Evolutionary conservation across 108 stramenopile genomes (phyloP), one percentile per base, ranked within the genome.

Genomic region (Cyclotella sp.): DNA sequence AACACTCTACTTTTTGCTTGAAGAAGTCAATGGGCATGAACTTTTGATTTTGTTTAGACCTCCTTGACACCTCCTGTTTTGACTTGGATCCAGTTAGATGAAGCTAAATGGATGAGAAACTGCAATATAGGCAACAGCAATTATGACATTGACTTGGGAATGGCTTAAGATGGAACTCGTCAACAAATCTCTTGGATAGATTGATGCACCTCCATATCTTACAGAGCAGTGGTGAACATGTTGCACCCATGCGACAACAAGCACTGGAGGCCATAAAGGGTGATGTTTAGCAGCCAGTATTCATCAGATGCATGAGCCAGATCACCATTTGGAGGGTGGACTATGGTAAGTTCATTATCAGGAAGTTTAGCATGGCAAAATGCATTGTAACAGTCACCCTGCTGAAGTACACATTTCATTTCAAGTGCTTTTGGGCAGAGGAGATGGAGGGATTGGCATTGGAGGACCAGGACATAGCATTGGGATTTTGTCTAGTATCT

Each of bases 351-450:
- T 55, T 70, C 68, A 41, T 70, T 34, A 22, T 68, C 66, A 4
- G 75, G 41, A 42, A 70, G 68, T 1, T 6, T 15, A 0, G 75
- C 53, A 19, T 76, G 66, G 41, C 75, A 76, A 41, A 68, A 76
- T 10, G 75, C 67, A 30, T 68, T 69, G 16, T 76, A 68, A 24
- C 55, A 57, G 5, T 76, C 75, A 18, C 68, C 65, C 44, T 76
- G 68, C 42, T 49, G 65, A 9, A 67, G 40, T 3, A 68, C 58
- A 0, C 67, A 43, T 16, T 67, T 55, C 0, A 45, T 27, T 14
- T 40, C 43, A 0, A 68, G n/a, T n/a, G n/a, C n/a, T n/a, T 58
- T 3, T 57, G 76, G 24, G 0, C 40, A 27, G 9, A 77, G 76
- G 46, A 70, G 57, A 3, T 41, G 57, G 28, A 70, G 59, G 45